Evolutionary conservation across 257 asterid species (phyloP).

Genomic region (Paulownia fortunei): DNA sequence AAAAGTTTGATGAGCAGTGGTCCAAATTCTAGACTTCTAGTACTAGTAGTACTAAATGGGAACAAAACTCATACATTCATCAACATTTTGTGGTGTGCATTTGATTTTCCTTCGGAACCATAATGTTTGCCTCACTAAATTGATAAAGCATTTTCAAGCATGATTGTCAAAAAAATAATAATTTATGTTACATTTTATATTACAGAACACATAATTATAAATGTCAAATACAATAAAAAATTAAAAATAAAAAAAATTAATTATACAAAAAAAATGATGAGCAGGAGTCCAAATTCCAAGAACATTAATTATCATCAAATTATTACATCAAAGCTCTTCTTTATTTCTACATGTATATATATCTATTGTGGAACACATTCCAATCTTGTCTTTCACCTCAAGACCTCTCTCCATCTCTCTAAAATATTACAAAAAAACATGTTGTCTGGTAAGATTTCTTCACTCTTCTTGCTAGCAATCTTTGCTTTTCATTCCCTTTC

Average conservation of each 20-base stretch:
- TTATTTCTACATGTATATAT: neutral
- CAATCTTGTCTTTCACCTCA: neutral
- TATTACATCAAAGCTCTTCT: neutral
- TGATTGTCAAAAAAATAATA: neutral
- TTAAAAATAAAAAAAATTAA: too few relatives aligned
- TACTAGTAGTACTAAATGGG: too few relatives aligned
- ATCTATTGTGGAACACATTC: neutral
- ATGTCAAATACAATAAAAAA: too few relatives aligned
- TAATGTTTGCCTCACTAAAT: neutral
- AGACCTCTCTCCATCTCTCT: neutral
- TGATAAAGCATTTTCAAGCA: neutral
- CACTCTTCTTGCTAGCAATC: conserved; percentile 7
- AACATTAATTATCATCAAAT: neutral
- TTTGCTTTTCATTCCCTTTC: neutral
- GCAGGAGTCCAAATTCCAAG: neutral
- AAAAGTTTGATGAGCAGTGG: neutral
- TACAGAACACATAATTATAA: too few relatives aligned
- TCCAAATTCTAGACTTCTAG: too few relatives aligned
- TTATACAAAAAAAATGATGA: neutral
- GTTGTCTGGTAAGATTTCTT: neutral
- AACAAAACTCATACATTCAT: too few relatives aligned
- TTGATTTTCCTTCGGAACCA: too few relatives aligned
- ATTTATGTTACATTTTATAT: too few relatives aligned
- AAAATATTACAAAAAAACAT: neutral
- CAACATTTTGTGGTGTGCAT: too few relatives aligned